Evolutionary conservation across 371 early-diverging fungal genomes (phyloP), one percentile per base, ranked within the genome.

Genomic region (Thermomucor indicae-seudaticae): DNA sequence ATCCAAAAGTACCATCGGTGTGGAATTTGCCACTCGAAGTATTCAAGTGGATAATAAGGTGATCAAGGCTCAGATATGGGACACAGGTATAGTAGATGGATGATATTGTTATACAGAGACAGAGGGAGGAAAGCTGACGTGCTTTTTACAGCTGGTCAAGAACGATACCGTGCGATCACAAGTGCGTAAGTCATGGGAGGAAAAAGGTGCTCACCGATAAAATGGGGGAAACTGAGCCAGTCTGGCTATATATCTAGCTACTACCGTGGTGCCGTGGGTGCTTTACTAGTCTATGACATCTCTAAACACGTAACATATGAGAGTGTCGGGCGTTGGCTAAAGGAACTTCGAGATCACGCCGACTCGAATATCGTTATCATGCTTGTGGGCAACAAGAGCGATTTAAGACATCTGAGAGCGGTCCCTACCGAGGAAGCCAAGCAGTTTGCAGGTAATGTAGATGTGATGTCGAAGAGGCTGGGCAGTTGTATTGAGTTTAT

Each of bases 41-140:
- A 95, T 99, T 67, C 91, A 96, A 65, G 94, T 99, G 19, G 96
- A 97, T 58, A 83, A 85, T 49, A 93, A 96, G 69, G 92, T 90
- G 20, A 93, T 99, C 57, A 99, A 99, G 73, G 97, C 98, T 37
- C 99, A 99, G 72, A 98, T 99, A 61, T 99, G 99, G 99, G 99
- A 75, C 63, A 75, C 75, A 53, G 87, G 85, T 81, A 72, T 50
- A 57, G 39, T 24, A 37, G 37, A 3, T 37, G 51, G 35, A 28
- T 14, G 29, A 1, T 41, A 30, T 8, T 24, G 30, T 17, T 25
- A 32, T 11, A 34, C 24, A 23, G 23, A 31, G 19, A 4, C n/a
- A 23, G 22, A 47, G 28, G 28, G 28, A 17, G 10, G 7, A 10
- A 45, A 4, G 17, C 25, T 4, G 7, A 11, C 0, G 3, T 42